These are phyloP conservation scores for Grosmannia huntii DNA, from an alignment of 2,329 filamentous ascomycete species.

Conservation along the genomic window DNA sequence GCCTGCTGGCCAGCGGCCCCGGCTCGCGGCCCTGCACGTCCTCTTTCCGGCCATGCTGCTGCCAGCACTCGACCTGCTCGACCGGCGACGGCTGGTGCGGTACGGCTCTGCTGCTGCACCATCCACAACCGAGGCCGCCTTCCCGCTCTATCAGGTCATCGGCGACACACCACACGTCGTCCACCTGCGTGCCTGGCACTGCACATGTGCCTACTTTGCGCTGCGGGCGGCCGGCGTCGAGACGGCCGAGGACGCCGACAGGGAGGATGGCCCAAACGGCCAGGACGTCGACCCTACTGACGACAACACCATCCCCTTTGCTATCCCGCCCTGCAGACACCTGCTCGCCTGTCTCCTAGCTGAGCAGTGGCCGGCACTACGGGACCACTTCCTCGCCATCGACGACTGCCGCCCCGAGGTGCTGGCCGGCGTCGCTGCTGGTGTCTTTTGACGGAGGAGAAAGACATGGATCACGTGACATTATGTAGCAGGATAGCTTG, in stretches of 20 bases:
- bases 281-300: conserved; percentile 1
- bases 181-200: conserved; percentile 67
- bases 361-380: conserved; percentile 50
- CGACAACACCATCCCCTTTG: conserved; percentile 15
- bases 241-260: conserved; percentile 5
- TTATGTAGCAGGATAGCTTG: background rate
- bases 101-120: conserved; percentile 16
- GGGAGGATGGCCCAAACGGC: background rate
- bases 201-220: conserved; percentile 75
- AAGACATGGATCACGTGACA: background rate
- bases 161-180: conserved; percentile 49
- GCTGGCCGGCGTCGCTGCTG: conserved; percentile 55
- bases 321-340: conserved; percentile 61
- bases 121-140: background rate
- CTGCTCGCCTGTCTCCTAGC: conserved; percentile 70
- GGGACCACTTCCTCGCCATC: conserved; percentile 34
- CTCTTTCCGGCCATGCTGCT: conserved; percentile 72
- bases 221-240: conserved; percentile 29
- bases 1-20: conserved; percentile 29
- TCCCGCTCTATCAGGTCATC: conserved; percentile 14
- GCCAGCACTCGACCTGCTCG: conserved; percentile 76
- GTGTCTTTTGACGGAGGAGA: conserved; percentile 14
- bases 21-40: conserved; percentile 72
- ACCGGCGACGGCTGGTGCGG: conserved; percentile 58
- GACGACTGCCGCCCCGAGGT: conserved; percentile 33